These are phyloP conservation scores for Durusdinium trenchii DNA, from an alignment of 73 alveolate species.

Conservation along the genomic window DNA sequence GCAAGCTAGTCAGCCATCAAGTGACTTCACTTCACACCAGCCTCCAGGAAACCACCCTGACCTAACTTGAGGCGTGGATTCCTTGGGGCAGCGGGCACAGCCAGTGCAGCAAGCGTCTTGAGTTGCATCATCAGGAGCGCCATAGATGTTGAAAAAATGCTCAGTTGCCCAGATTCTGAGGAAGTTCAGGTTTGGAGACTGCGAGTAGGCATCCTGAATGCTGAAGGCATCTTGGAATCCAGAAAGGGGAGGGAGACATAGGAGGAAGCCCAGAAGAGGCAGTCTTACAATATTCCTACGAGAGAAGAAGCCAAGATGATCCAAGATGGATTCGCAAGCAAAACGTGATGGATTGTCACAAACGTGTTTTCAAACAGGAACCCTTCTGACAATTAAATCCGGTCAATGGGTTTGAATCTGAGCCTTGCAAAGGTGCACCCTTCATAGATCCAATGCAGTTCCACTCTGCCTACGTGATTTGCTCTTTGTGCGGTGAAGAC, in stretches of 20 bases:
- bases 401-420: background rate
- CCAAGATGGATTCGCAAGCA: too few relatives aligned
- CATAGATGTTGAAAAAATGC: background rate
- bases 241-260: background rate
- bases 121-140: background rate
- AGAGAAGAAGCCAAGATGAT: background rate
- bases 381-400: too few relatives aligned
- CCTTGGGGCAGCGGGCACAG: too few relatives aligned
- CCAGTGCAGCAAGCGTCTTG: too few relatives aligned
- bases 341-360: too few relatives aligned
- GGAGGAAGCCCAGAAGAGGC: background rate
- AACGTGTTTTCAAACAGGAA: too few relatives aligned
- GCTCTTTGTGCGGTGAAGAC: conserved; percentile 79
- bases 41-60: too few relatives aligned
- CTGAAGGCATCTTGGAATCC: conserved; percentile 27
- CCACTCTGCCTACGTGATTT: conserved; percentile 51
- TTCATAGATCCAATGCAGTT: conserved; percentile 41
- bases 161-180: background rate
- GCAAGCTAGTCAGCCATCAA: too few relatives aligned
- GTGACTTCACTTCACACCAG: too few relatives aligned
- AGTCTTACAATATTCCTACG: background rate
- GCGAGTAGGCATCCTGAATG: conserved; percentile 74
- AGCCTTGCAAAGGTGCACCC: background rate
- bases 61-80: too few relatives aligned
- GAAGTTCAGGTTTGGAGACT: conserved; percentile 22